Percentiles rank a stretch among this genome's conserved stretches.
phyloP scores from a whole-genome alignment of 257 asterid genomes.

The Gynochthodes officinalis region DNA sequence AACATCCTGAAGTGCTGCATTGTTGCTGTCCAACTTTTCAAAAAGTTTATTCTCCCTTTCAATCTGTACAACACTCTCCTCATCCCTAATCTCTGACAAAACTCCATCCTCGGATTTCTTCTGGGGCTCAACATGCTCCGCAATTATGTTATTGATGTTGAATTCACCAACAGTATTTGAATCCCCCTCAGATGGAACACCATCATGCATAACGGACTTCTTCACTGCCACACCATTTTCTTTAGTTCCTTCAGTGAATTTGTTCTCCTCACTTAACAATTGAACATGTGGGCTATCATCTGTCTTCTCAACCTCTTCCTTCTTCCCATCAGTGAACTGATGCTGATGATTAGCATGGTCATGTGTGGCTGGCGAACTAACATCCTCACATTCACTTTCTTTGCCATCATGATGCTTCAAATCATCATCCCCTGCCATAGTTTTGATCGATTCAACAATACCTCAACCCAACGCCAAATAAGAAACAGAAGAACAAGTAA shows the following conservation, averaged over 20 bases:
- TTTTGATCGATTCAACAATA: slow-evolving; percentile 26
- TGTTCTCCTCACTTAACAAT: slow-evolving; percentile 15
- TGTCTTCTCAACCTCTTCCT: slow-evolving; percentile 26
- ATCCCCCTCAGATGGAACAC: slow-evolving; percentile 29
- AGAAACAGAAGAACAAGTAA: not conserved
- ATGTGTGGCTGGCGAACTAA: slow-evolving; percentile 35
- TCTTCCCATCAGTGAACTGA: slow-evolving; percentile 33
- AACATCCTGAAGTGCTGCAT: not conserved
- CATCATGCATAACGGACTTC: slow-evolving; percentile 11
- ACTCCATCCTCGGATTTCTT: not conserved
- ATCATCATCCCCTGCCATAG: slow-evolving; percentile 50
- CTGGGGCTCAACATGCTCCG: slow-evolving; percentile 25
- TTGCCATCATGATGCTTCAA: slow-evolving; percentile 32
- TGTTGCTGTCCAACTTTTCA: not conserved
- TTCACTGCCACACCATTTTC: slow-evolving; percentile 13
- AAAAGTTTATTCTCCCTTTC: not conserved
- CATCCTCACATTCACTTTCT: slow-evolving; percentile 40
- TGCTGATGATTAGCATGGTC: slow-evolving; percentile 28
- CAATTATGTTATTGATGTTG: slow-evolving; percentile 19
- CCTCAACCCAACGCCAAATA: slow-evolving; percentile 22
- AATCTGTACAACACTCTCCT: not conserved
- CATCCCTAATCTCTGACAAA: not conserved
- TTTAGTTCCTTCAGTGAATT: slow-evolving; percentile 10
- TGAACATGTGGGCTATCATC: slow-evolving; percentile 14
- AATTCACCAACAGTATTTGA: slow-evolving; percentile 26